phyloP scores from a whole-genome alignment of 2,329 filamentous ascomycete species.

The Cercospora sp. region DNA sequence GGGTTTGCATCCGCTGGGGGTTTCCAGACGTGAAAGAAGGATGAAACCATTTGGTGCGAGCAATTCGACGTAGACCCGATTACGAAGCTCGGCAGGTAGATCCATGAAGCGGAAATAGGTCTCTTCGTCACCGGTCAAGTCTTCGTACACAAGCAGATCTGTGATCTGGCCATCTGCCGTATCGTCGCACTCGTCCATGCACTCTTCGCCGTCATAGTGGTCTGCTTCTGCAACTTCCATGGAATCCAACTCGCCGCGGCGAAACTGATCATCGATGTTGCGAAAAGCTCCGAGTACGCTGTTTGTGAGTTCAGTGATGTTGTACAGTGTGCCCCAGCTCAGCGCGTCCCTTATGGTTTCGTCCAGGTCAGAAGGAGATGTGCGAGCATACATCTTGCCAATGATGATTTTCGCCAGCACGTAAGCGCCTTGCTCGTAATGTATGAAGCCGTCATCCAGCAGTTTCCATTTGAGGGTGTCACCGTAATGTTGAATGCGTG shows the following conservation, averaged over 20 bases:
- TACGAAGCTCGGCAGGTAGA: slow-evolving; percentile 26
- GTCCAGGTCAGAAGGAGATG: background rate
- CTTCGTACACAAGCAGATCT: background rate
- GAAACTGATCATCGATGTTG: background rate
- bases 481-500: background rate
- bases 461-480: background rate
- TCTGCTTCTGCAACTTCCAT: background rate
- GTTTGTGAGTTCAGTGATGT: background rate
- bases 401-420: slow-evolving; percentile 1
- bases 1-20: background rate
- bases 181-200: background rate
- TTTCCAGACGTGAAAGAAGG: slow-evolving; percentile 3
- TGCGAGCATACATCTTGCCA: background rate
- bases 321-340: background rate
- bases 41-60: slow-evolving; percentile 22
- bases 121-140: background rate
- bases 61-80: slow-evolving; percentile 21
- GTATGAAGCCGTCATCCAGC: background rate
- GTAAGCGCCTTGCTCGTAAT: slow-evolving; percentile 1
- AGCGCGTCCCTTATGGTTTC: background rate
- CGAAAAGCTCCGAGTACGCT: background rate
- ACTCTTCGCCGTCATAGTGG: background rate
- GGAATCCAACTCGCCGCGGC: background rate
- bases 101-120: slow-evolving; percentile 23
- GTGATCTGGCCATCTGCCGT: background rate